Conservation (phyloP, 768 basidiomycete species). For the Amanita brunnescens region DNA sequence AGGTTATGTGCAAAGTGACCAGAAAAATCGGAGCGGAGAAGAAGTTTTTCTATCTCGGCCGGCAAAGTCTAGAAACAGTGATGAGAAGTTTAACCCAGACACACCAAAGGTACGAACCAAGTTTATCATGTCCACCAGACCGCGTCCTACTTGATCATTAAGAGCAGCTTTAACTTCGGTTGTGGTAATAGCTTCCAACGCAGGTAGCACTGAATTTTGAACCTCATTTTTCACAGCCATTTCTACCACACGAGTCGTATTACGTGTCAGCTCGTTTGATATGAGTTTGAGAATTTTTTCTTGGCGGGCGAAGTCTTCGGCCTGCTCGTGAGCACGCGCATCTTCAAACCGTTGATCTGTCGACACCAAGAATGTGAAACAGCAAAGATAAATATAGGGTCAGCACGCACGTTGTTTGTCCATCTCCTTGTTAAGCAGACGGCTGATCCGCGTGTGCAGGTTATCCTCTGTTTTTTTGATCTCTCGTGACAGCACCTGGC, state of each 20-base stretch:
- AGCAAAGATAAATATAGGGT: conserved; percentile 5
- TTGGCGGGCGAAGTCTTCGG: conserved; percentile 75
- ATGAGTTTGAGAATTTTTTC: conserved; percentile 87
- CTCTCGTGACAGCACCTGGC: conserved; percentile 59
- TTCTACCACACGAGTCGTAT: conserved; percentile 84
- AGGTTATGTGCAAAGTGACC: conserved; percentile 70
- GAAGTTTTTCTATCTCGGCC: conserved; percentile 67
- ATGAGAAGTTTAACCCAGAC: conserved; percentile 8
- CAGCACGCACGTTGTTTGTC: conserved; percentile 73
- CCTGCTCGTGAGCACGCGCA: conserved; percentile 65
- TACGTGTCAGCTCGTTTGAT: conserved; percentile 78
- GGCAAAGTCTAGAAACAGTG: conserved; percentile 51
- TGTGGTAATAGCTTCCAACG: conserved; percentile 75
- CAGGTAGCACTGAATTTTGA: conserved; percentile 74
- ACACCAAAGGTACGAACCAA: conserved; percentile 40
- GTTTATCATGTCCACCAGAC: conserved; percentile 62
- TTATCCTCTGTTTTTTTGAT: conserved; percentile 80
- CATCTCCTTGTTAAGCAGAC: conserved; percentile 77
- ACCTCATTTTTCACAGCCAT: conserved; percentile 82
- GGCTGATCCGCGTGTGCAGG: conserved; percentile 67
- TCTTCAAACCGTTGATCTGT: conserved; percentile 82
- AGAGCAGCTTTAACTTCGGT: conserved; percentile 72
- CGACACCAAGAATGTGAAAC: conserved; percentile 5
- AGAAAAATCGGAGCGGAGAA: conserved; percentile 69
- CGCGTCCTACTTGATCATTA: conserved; percentile 69